phyloP scores from a whole-genome alignment of 768 basidiomycete genomes.

The Boletus sp. region DNA sequence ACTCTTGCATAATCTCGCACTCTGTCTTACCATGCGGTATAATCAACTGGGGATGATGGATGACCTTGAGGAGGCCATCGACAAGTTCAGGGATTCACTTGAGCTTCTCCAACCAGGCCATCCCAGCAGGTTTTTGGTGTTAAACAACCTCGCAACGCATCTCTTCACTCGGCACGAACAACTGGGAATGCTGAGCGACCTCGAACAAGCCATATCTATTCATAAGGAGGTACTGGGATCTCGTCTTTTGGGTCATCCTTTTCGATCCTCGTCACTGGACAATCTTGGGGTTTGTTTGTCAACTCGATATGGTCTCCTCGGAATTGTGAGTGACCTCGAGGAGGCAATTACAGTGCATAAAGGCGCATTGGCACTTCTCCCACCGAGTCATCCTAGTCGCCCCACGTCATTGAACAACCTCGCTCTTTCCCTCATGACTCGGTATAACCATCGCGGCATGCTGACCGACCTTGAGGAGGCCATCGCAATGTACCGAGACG shows the following conservation, averaged over 20 bases:
- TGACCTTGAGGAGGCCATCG: background rate
- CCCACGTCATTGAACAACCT: background rate
- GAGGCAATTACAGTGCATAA: constrained; percentile 16
- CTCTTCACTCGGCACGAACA: background rate
- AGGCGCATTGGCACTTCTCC: background rate
- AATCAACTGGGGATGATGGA: background rate
- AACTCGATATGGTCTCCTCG: background rate
- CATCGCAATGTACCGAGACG: background rate
- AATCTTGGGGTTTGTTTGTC: constrained; percentile 16
- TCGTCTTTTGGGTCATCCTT: constrained; percentile 3
- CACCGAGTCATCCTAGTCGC: background rate
- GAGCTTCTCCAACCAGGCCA: background rate
- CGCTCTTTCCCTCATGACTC: background rate
- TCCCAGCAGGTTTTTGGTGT: background rate
- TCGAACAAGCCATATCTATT: background rate
- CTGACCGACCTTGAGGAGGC: background rate
- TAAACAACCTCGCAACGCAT: background rate
- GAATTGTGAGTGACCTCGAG: constrained; percentile 12
- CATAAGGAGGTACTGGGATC: background rate
- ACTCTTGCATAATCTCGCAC: background rate
- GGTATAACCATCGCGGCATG: background rate
- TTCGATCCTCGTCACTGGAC: constrained; percentile 1
- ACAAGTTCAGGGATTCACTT: background rate
- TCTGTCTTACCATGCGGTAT: background rate
- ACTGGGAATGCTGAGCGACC: background rate